phyloP scores from a whole-genome alignment of 345 rosid genomes.

The Pugionium dolabratum region DNA sequence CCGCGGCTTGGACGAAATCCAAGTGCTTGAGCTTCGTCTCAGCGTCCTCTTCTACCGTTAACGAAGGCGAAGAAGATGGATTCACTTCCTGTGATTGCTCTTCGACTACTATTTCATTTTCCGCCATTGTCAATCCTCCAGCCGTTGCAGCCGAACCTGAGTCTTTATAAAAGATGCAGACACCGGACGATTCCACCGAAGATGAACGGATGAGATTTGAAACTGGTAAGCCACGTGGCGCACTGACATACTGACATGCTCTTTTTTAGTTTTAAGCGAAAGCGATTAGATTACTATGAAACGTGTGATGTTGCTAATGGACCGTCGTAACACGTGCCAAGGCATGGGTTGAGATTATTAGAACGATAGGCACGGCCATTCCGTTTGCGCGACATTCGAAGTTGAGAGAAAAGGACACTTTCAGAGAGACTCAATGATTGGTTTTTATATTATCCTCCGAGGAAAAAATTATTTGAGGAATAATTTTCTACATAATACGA shows the following conservation, averaged over 20 bases:
- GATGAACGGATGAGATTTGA: constrained; percentile 13
- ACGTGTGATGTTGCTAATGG: constrained; percentile 6
- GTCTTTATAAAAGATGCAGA: constrained; percentile 9
- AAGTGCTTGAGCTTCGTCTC: constrained; percentile 58
- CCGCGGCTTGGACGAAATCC: constrained; percentile 56
- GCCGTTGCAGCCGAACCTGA: constrained; percentile 1
- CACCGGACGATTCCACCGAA: neutral
- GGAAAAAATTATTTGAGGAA: too few relatives aligned
- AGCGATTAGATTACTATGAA: constrained; percentile 20
- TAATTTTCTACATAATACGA: too few relatives aligned
- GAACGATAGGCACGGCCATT: constrained; percentile 23
- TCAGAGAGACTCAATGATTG: too few relatives aligned
- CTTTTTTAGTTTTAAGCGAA: constrained; percentile 10
- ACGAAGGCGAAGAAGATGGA: constrained; percentile 13
- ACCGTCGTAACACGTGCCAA: constrained; percentile 22
- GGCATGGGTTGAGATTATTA: constrained; percentile 23
- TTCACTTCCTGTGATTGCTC: constrained; percentile 17
- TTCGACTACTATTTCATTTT: constrained; percentile 33
- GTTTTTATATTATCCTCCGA: too few relatives aligned
- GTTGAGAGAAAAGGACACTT: neutral
- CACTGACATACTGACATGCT: constrained; percentile 5
- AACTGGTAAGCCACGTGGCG: constrained; percentile 10
- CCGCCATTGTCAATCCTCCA: constrained; percentile 26
- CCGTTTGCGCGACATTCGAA: constrained; percentile 27
- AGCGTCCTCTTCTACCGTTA: constrained; percentile 32